Base-by-base conservation (phyloP, 2,329 filamentous ascomycete species). In the Huntiella abstrusa region DNA sequence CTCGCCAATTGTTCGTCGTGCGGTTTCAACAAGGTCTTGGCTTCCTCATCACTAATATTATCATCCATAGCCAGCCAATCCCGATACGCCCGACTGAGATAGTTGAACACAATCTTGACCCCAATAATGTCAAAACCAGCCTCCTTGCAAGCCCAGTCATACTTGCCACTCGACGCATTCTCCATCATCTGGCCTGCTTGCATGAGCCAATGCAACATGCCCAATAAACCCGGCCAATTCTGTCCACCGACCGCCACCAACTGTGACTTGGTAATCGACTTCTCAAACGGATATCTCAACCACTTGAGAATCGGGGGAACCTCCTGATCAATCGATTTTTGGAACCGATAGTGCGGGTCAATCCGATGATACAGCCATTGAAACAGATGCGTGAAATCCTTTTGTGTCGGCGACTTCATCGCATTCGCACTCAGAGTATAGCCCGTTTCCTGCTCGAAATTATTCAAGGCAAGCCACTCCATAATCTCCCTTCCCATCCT, bases 151-250 rank as follows among this genome's bases (percentile, higher is more conserved):
- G 86, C 87, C 45, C 94, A 82, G 53, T 95, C 86, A 59, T 94
- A 98, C 41, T 77, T 76, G 49, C 86, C 80, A 46, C 67, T 62
- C 1, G 75, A 68, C 57, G 87, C 96, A 16, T 82, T 74, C 51
- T 96, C 87, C 57, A 96, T 75, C 80, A 96, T 93, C 54, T 88
- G 80, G 4, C 85, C 84, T 44, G 98, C 68, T 61, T 96, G 87
- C 88, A 98, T 94, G 77, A 98, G 88, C 91, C 91, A 98, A 64
- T 98, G 87, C 43, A 98, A 69, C 59, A 98, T 67, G 0, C 87
- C 91, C 10, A 98, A 67, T 56, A 98, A 96, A 0, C 85, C 91
- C 51, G 82, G 82, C 91, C 91, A 98, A 58, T 96, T 96, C 62
- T 94, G 86, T 2, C 87, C 88, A 53, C 91, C 91, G 0, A 96